Conservation (phyloP, 176 grass and related monocot genomes). For the Triticum urartu region DNA sequence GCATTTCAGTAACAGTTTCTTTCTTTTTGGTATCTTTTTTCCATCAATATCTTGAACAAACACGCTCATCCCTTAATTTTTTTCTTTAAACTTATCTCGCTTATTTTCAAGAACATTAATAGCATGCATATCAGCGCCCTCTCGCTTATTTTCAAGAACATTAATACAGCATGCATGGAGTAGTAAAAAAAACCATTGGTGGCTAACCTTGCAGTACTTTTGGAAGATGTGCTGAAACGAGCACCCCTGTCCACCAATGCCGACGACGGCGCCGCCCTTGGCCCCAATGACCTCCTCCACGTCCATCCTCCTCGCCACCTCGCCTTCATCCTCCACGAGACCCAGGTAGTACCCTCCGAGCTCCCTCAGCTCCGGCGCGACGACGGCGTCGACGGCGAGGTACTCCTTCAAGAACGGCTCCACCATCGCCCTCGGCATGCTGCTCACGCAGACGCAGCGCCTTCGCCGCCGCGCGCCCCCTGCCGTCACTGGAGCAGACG, state of each 20-base stretch:
- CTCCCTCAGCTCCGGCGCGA: conserved; percentile 54
- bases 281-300: conserved; percentile 22
- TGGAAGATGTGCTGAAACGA: conserved; percentile 28
- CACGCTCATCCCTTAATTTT: too few species aligned
- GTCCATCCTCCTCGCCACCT: conserved; percentile 4
- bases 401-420: conserved; percentile 61
- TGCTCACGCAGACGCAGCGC: conserved; percentile 61
- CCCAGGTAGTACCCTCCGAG: conserved; percentile 58
- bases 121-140: too few species aligned
- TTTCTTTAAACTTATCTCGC: too few species aligned
- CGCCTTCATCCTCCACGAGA: conserved; percentile 42
- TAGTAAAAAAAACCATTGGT: not conserved
- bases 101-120: too few species aligned
- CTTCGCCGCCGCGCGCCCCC: not conserved
- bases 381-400: conserved; percentile 52
- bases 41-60: too few species aligned
- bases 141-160: not conserved
- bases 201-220: conserved; percentile 46
- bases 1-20: too few species aligned
- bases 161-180: not conserved
- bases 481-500: not conserved
- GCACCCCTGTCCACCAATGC: conserved; percentile 17
- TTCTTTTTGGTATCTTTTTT: too few species aligned
- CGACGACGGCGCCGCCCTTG: conserved; percentile 4
- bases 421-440: conserved; percentile 72